Evolutionary conservation across 73 alveolate species (phyloP), one percentile per base, ranked within the genome.

Genomic region (Diophrys sp.): DNA sequence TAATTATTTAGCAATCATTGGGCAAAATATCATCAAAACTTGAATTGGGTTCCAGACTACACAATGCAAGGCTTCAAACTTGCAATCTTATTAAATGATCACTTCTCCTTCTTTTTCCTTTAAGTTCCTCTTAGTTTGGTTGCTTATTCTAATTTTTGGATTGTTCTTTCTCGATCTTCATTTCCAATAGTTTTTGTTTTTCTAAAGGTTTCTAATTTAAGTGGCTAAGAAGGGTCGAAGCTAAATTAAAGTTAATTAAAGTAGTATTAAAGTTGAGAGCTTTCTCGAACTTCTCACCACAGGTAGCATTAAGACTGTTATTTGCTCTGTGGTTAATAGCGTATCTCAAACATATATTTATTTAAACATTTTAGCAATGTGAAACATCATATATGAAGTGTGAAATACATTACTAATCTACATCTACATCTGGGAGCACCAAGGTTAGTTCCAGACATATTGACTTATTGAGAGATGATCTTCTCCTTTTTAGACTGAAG

Each of bases 161-260:
- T 84, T 81, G 80, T 33, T 84, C 74, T 66, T 78, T 77, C 53
- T 78, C 87, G 25, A 84, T 84, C 69, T 84, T 85, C 18, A 77
- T 44, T 54, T 84, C 92, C 31, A 78, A 25, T 23, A 84, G 56
- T 18, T 67, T 34, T 67, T 84, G 66, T 54, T 83, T 87, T 89
- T 71, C 83, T 74, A 74, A 91, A 87, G n/a, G 34, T 80, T 31
- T 79, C 79, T 26, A 85, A 75, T 73, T 90, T 85, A 28, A 83
- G 76, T 31, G 78, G 87, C 31, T 31, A 23, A 55, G 87, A 91
- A 18, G 77, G 74, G 33, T 77, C 79, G 70, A 84, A 83, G 68
- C 84, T 88, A 79, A 91, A 87, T 91, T 95, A 83, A 91, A 91
- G 74, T 89, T 84, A 29, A 91, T 91, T 56, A 91, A 67, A 24